Evolutionary conservation across 192 early-diverging fungal genomes (phyloP).

Genomic region (Mortierella antarctica): DNA sequence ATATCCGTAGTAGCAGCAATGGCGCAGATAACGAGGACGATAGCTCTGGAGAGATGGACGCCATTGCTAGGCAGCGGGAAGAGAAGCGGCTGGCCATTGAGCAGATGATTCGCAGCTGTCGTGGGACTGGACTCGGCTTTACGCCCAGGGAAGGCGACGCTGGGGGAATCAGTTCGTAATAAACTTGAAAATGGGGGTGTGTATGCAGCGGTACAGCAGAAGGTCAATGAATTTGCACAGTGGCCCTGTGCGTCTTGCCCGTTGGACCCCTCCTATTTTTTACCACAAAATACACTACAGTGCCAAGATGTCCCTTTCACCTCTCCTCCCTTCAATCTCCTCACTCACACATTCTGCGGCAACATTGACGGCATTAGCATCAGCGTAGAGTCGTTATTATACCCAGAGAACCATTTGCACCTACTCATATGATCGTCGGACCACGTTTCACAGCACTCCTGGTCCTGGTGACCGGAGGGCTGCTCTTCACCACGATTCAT

Average conservation of each 20-base stretch:
- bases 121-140: constrained; percentile 31
- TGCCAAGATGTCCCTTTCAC: background rate
- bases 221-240: too few relatives aligned
- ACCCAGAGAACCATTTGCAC: background rate
- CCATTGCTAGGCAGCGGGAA: constrained; percentile 4
- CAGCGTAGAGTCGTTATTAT: background rate
- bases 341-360: background rate
- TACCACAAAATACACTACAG: too few relatives aligned
- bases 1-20: background rate
- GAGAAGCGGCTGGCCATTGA: constrained; percentile 39
- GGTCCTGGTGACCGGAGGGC: constrained; percentile 21
- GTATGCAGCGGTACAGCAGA: background rate
- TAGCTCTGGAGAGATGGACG: background rate
- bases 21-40: background rate
- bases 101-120: constrained; percentile 42
- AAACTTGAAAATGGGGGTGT: too few relatives aligned
- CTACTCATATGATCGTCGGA: background rate
- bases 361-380: background rate
- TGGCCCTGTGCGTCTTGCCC: too few relatives aligned
- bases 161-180: background rate
- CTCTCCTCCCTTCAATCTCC: background rate
- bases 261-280: too few relatives aligned
- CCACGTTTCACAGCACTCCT: constrained; percentile 15
- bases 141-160: background rate
- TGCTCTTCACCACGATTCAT: constrained; percentile 11